Conservation (phyloP, 192 early-diverging fungal species). For the Backusella sp. region DNA sequence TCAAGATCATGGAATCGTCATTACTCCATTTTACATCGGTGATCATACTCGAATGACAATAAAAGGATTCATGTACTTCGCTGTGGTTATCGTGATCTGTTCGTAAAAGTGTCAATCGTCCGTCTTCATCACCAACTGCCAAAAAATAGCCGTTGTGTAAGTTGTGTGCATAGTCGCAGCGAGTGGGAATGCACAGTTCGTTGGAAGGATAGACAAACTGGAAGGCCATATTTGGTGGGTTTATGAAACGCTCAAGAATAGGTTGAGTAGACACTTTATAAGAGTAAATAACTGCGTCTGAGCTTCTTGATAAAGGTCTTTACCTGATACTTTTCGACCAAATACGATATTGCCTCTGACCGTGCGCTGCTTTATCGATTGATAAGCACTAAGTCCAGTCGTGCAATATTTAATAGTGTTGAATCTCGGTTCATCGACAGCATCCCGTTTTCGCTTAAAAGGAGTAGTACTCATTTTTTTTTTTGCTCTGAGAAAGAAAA, state of each 20-base stretch:
- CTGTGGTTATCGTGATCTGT: conserved; percentile 43
- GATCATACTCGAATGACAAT: conserved; percentile 77
- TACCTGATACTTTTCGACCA: not conserved
- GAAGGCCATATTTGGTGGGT: not conserved
- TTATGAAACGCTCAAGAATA: not conserved
- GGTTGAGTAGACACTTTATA: not conserved
- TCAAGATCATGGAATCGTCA: conserved; percentile 67
- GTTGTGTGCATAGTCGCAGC: conserved; percentile 21
- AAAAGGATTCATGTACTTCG: conserved; percentile 35
- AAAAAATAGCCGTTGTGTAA: conserved; percentile 55
- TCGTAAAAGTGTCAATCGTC: conserved; percentile 58
- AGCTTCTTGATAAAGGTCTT: not conserved
- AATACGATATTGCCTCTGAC: not conserved
- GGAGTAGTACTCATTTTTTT: not conserved
- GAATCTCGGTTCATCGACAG: not conserved
- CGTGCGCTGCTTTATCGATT: not conserved
- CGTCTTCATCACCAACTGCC: conserved; percentile 70
- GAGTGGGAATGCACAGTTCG: conserved; percentile 6
- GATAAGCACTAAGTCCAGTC: not conserved
- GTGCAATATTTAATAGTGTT: not conserved
- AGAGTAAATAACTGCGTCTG: not conserved
- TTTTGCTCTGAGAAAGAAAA: not conserved
- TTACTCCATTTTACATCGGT: conserved; percentile 79
- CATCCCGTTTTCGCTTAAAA: not conserved
- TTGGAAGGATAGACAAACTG: conserved; percentile 6